Evolutionary conservation across 805 yeast genomes (phyloP), one percentile per base, ranked within the genome.

Genomic region (Lachancea thermotolerans): DNA sequence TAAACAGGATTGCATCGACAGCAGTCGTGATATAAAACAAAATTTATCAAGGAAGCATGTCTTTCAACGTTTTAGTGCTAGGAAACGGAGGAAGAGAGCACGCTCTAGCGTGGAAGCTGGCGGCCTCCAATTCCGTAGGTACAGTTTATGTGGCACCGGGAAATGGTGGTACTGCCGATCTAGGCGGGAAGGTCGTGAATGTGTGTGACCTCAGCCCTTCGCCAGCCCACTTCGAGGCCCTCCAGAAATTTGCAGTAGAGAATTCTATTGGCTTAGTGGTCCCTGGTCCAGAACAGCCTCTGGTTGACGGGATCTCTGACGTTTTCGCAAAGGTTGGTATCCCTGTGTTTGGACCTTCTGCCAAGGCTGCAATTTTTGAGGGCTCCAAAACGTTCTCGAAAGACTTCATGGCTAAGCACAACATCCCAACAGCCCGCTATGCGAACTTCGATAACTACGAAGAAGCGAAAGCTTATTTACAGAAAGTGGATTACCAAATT

Each of bases 81-180:
- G 99, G 99, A 59, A 88, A 85, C 69, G 99, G 99, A 64, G 99
- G 99, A 55, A 89, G 99, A 73, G 99, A 93, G 69, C 97, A 93
- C 65, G 98, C 98, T 44, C 75, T 93, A 49, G 85, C 87, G 12
- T 90, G 96, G 96, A 86, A 84, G 61, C 75, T 93, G 52, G 70
- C 84, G 28, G 91, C 89, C 67, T 87, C 96, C 31, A 68, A 78
- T 33, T 66, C 76, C 37, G 95, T 89, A 31, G 68, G 69, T 49
- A 74, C 77, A 48, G 82, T 95, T 54, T 95, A 64, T 58, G 96
- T 91, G 45, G 96, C 98, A 25, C 98, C 98, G 51, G 98, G 98
- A 44, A 91, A 93, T 62, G 99, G 98, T 46, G 98, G 98, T 42
- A 90, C 95, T 29, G 74, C 78, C 30, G 57, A 73, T 34, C 52